Percentiles rank a stretch among this genome's conserved stretches.
These are phyloP conservation scores for Leccinum variicolor DNA, from an alignment of 768 basidiomycete species.

Conservation along the genomic window DNA sequence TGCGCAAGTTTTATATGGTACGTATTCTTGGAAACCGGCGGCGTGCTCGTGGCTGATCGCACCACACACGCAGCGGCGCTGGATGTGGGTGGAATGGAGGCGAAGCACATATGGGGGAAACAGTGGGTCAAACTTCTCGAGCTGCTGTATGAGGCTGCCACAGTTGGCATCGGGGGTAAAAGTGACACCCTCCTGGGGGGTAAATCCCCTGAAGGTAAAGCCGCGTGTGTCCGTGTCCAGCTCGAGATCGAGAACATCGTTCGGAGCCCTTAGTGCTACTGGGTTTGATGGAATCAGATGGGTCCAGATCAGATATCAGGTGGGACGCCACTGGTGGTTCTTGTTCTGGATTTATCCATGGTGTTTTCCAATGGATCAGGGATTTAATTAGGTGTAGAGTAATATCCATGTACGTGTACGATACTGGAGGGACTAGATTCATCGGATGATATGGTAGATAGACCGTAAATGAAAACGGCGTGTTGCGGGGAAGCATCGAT, in stretches of 20 bases:
- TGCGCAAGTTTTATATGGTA: conserved; percentile 67
- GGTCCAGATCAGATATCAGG: conserved; percentile 1
- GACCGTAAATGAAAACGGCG: conserved; percentile 23
- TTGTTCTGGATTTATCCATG: not conserved
- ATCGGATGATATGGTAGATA: conserved; percentile 3
- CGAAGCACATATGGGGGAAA: conserved; percentile 63
- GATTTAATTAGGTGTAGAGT: conserved; percentile 9
- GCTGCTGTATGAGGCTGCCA: conserved; percentile 62
- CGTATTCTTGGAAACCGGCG: conserved; percentile 3
- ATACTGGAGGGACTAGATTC: conserved; percentile 5
- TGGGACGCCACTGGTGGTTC: conserved; percentile 16
- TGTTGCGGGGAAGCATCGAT: conserved; percentile 27
- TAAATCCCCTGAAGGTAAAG: conserved; percentile 53
- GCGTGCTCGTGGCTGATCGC: conserved; percentile 9
- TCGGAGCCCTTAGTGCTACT: conserved; percentile 21
- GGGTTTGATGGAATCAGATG: conserved; percentile 5
- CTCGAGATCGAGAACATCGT: conserved; percentile 66
- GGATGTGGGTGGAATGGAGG: conserved; percentile 65
- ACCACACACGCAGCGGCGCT: conserved; percentile 54
- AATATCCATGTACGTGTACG: conserved; percentile 14
- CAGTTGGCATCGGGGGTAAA: conserved; percentile 43
- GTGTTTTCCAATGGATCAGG: not conserved
- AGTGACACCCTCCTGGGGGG: conserved; percentile 51
- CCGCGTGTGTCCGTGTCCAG: conserved; percentile 61
- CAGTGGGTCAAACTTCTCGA: conserved; percentile 76